These are phyloP conservation scores for Trichoderma erinaceum DNA, from an alignment of 495 filamentous ascomycete species.

Conservation along the genomic window DNA sequence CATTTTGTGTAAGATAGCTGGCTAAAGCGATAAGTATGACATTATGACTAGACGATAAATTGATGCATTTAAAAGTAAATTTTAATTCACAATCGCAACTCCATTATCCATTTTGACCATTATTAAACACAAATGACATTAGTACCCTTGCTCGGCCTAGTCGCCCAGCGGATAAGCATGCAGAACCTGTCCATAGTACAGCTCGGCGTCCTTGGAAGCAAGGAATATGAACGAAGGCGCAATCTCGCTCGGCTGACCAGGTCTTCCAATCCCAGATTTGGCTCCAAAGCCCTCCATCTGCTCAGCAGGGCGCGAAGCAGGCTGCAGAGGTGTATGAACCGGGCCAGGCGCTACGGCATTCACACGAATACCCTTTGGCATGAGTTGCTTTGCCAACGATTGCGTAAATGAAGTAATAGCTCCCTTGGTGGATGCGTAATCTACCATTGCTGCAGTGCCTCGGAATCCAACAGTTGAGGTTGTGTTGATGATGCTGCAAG, in stretches of 20 bases:
- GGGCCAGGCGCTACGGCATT: conserved; percentile 57
- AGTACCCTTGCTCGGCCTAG: conserved; percentile 3
- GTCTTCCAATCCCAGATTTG: conserved; percentile 40
- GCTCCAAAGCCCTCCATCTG: conserved; percentile 50
- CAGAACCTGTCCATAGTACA: conserved; percentile 53
- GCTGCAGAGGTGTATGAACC: conserved; percentile 55
- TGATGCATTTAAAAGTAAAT: background rate
- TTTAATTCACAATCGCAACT: background rate
- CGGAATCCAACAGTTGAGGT: conserved; percentile 50
- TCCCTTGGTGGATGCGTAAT: conserved; percentile 58
- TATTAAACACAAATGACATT: background rate
- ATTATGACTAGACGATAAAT: conserved; percentile 1
- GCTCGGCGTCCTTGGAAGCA: conserved; percentile 47
- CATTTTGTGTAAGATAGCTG: background rate
- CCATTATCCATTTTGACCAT: background rate
- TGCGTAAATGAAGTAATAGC: conserved; percentile 58
- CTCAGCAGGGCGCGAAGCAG: conserved; percentile 43
- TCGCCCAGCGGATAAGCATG: conserved; percentile 34
- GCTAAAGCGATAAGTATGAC: background rate
- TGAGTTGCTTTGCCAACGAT: conserved; percentile 47
- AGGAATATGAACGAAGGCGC: conserved; percentile 59
- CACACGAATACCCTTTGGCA: conserved; percentile 55
- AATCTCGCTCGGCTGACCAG: conserved; percentile 57
- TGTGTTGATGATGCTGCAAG: conserved; percentile 53
- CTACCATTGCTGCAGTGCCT: conserved; percentile 48